Evolutionary conservation across 805 yeast genomes (phyloP), one percentile per base, ranked within the genome.

Genomic region (Starmerella potacharoeniae): DNA sequence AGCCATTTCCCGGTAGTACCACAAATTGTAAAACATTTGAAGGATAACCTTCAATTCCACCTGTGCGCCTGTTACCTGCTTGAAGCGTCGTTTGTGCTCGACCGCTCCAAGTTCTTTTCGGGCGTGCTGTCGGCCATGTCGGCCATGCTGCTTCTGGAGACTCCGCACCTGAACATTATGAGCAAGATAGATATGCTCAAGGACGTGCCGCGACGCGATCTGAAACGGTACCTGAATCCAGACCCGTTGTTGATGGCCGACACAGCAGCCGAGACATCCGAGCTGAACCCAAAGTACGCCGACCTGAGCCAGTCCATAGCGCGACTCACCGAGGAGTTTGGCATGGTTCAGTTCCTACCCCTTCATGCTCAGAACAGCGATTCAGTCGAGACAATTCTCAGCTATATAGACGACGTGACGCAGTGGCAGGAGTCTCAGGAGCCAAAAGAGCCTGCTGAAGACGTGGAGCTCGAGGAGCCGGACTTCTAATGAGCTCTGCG

Each of bases 351-450:
- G 67, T 93, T 89, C 66, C 72, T 93, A 60, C 97, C 98, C 0
- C 75, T 93, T 59, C 95, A 89, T 65, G 81, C 87, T 9, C 84
- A 82, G 47, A 78, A 80, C 57, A 81, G 88, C 49, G 87, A 82
- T 44, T 79, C 88, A 49, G 83, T 93, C 28, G 80, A 83, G 11
- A 83, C 89, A 0, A 91, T 93, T 53, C 74, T 93, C 61, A 84
- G 95, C 65, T 89, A 89, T 67, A 86, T 93, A 28, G 99, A 93
- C 66, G 98, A 93, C 68, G 84, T 91, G 33, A 93, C 99, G 0
- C 99, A 93, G 67, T 93, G 98, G 98, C 82, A 87, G 28, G 99
- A 93, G 67, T 73, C 81, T 4, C 97, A 93, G 69, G 99, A 93
- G 69, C 97, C 97, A 36, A 91, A 91, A 67, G 97, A 91, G 68